Evolutionary conservation across 257 asterid genomes (phyloP), one percentile per base, ranked within the genome.

Genomic region (Prunella vulgaris): DNA sequence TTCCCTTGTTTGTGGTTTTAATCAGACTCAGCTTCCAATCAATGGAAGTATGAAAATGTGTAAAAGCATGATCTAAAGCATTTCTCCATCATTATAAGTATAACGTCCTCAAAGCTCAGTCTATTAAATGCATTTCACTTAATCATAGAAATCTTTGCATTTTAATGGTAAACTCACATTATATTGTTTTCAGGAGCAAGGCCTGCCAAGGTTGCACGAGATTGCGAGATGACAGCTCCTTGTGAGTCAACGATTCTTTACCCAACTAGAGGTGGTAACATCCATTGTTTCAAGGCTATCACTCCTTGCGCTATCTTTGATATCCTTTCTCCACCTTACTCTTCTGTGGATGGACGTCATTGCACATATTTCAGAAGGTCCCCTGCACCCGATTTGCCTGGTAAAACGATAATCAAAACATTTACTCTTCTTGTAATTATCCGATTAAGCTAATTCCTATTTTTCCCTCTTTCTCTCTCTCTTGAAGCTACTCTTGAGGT

Each of bases 281-380:
- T 94, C 80, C 99, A 94, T 70, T 86, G 86, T 84, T 94, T 94
- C 85, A 86, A 80, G 82, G 99, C 99, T 17, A 77, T 87, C 58
- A 86, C 90, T 64, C 99, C 97, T 21, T 94, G 99, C 52, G 99
- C 99, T 35, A 80, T 94, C 74, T 89, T 94, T 48, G 99, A 94
- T 80, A 94, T 94, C 79, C 97, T 94, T 65, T 92, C 90, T 71
- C 99, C 99, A 40, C 99, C 99, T 21, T 94, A 94, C 84, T 85
- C 89, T 64, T 79, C 97, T 21, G 96, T 85, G 68, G 96, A 86
- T 40, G 99, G 98, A 35, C 86, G 99, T 0, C 97, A 94, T 66
- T 94, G 99, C 86, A 85, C 96, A 69, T 94, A 94, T 72, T 94
- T 84, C 73, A 84, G 86, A 73, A 85, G 77, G 82, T 86, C 95